Conservation (phyloP, 2,329 filamentous ascomycete genomes). For the Nemania sp. region DNA sequence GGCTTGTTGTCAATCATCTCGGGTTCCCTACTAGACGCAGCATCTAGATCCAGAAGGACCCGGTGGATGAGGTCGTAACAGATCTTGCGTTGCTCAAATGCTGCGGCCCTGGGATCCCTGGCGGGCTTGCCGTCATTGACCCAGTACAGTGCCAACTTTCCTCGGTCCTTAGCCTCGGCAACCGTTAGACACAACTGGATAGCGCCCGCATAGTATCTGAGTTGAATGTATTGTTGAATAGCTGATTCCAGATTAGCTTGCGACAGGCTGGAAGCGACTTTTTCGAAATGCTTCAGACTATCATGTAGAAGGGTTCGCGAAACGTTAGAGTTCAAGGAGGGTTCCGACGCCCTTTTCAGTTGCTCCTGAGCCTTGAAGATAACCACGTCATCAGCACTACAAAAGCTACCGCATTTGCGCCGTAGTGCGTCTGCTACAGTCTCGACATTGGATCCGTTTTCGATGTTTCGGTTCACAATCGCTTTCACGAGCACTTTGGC, state of each 20-base stretch:
- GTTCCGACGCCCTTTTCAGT: slow-evolving; percentile 83
- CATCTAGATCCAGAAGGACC: slow-evolving; percentile 79
- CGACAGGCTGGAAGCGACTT: slow-evolving; percentile 82
- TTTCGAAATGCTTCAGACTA: slow-evolving; percentile 83
- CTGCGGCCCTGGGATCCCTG: slow-evolving; percentile 68
- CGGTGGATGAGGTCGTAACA: slow-evolving; percentile 89
- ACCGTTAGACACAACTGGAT: slow-evolving; percentile 86
- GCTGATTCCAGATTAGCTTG: slow-evolving; percentile 79
- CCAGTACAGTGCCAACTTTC: slow-evolving; percentile 84
- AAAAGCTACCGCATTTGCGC: slow-evolving; percentile 93
- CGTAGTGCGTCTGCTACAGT: slow-evolving; percentile 94
- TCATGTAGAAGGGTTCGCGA: slow-evolving; percentile 84
- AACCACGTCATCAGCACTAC: slow-evolving; percentile 93
- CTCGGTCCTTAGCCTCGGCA: slow-evolving; percentile 82
- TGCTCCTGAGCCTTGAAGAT: slow-evolving; percentile 99
- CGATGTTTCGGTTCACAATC: slow-evolving; percentile 97
- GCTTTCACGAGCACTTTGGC: slow-evolving; percentile 95
- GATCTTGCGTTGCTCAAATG: slow-evolving; percentile 71
- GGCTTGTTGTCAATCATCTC: slow-evolving; percentile 77
- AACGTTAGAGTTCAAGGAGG: slow-evolving; percentile 72
- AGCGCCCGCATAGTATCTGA: slow-evolving; percentile 92
- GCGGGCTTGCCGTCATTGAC: slow-evolving; percentile 79
- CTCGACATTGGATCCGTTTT: slow-evolving; percentile 95
- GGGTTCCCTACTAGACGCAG: slow-evolving; percentile 68
- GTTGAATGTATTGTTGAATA: slow-evolving; percentile 75